Conservation (phyloP, 2,329 filamentous ascomycete species). For the Pyrenophora teres region DNA sequence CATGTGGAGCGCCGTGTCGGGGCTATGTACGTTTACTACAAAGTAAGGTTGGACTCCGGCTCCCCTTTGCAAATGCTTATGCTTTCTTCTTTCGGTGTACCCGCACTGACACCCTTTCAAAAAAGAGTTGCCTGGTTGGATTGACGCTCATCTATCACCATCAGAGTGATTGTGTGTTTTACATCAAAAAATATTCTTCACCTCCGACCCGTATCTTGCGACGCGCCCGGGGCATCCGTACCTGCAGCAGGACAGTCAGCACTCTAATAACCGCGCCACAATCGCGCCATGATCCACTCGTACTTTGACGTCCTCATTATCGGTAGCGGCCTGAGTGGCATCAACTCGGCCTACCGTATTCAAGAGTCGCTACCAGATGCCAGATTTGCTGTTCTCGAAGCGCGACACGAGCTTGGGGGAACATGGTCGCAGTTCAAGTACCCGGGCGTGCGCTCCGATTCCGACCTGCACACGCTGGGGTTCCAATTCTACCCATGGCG, state of each 20-base stretch:
- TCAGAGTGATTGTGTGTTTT: no score
- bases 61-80: no score
- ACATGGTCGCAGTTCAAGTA: slow-evolving; percentile 82
- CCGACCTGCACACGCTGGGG: slow-evolving; percentile 57
- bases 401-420: slow-evolving; percentile 68
- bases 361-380: slow-evolving; percentile 62
- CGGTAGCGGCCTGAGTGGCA: slow-evolving; percentile 75
- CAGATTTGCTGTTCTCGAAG: slow-evolving; percentile 70
- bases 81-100: neutral
- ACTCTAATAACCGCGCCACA: no score
- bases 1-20: no score
- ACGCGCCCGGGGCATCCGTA: no score
- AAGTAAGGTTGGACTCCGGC: no score
- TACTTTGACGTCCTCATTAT: slow-evolving; percentile 62
- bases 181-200: no score
- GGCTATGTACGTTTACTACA: no score
- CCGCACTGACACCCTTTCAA: neutral
- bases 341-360: slow-evolving; percentile 74
- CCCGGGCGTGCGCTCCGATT: slow-evolving; percentile 66
- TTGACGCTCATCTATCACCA: no score
- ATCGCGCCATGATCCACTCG: slow-evolving; percentile 20
- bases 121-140: no score
- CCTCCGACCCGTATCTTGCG: no score
- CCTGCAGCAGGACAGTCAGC: no score
- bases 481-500: slow-evolving; percentile 75